Evolutionary conservation across 2,329 filamentous ascomycete species (phyloP).

Genomic region (Raffaelea deltoideospora): DNA sequence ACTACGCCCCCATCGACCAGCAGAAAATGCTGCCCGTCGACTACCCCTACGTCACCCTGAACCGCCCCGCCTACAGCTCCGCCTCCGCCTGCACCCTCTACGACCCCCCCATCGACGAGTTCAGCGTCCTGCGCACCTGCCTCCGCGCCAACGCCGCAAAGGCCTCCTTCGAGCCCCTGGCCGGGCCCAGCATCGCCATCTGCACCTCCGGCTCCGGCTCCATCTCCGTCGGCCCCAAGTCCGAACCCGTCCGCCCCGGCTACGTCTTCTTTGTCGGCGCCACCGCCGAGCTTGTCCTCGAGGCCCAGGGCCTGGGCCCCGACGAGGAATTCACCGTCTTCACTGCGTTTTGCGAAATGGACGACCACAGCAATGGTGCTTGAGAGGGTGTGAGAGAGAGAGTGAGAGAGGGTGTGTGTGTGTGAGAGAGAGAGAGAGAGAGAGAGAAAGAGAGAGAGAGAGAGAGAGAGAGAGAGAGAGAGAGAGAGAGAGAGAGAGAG

Average conservation of each 20-base stretch:
- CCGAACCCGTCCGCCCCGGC: slow-evolving; percentile 56
- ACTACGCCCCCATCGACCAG: slow-evolving; percentile 82
- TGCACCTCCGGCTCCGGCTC: slow-evolving; percentile 72
- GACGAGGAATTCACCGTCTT: slow-evolving; percentile 72
- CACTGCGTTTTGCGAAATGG: slow-evolving; percentile 83
- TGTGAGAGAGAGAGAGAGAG: too few species aligned
- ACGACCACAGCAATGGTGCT: too few species aligned
- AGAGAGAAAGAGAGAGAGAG: too few species aligned
- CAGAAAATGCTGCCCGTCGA: slow-evolving; percentile 83
- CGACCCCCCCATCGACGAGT: slow-evolving; percentile 93
- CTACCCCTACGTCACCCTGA: slow-evolving; percentile 75
- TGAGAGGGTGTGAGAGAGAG: too few species aligned
- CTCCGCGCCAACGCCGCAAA: slow-evolving; percentile 60
- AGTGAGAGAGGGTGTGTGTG: too few species aligned
- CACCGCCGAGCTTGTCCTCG: slow-evolving; percentile 66
- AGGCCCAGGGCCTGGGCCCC: slow-evolving; percentile 39
- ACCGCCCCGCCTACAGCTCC: slow-evolving; percentile 67
- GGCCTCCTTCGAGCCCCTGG: slow-evolving; percentile 73
- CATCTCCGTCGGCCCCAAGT: slow-evolving; percentile 73
- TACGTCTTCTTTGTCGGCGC: slow-evolving; percentile 78
- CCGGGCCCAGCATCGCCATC: slow-evolving; percentile 83
- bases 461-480: too few species aligned
- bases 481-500: too few species aligned
- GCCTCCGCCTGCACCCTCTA: slow-evolving; percentile 62
- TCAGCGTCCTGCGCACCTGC: slow-evolving; percentile 71